Evolutionary conservation across 2,329 filamentous ascomycete species (phyloP).

Genomic region (Periconia digitata): DNA sequence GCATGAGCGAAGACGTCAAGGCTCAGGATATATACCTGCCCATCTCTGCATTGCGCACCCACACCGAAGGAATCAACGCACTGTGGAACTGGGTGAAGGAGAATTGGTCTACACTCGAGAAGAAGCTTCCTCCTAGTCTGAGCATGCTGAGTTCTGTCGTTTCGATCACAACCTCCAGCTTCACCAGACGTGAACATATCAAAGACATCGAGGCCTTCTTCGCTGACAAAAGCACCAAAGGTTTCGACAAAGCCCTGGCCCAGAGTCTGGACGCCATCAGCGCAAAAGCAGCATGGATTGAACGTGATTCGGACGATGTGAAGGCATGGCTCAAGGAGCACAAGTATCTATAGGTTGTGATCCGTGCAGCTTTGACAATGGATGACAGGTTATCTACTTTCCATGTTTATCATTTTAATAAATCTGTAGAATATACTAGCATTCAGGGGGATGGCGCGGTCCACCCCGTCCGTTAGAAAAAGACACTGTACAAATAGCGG

Average conservation of each 20-base stretch:
- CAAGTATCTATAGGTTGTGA: constrained; percentile 54
- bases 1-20: constrained; percentile 81
- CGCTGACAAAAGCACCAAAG: constrained; percentile 75
- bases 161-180: constrained; percentile 76
- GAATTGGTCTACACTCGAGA: constrained; percentile 83
- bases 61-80: constrained; percentile 75
- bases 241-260: constrained; percentile 85
- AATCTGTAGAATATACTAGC: neutral
- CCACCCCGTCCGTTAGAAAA: no score
- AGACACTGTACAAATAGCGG: no score
- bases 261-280: constrained; percentile 83
- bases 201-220: constrained; percentile 81
- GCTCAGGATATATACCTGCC: constrained; percentile 94
- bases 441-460: no score
- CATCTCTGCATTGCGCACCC: constrained; percentile 73
- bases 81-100: constrained; percentile 81
- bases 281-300: constrained; percentile 81
- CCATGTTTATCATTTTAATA: neutral
- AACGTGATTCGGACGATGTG: constrained; percentile 78
- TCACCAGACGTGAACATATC: constrained; percentile 76
- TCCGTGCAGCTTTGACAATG: neutral
- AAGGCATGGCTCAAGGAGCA: constrained; percentile 68
- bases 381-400: no score
- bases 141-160: constrained; percentile 86
- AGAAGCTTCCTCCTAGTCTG: constrained; percentile 81